Percentiles rank a stretch among this genome's conserved stretches.
Conservation (phyloP, 495 filamentous ascomycete genomes). For the Peziza echinospora region DNA sequence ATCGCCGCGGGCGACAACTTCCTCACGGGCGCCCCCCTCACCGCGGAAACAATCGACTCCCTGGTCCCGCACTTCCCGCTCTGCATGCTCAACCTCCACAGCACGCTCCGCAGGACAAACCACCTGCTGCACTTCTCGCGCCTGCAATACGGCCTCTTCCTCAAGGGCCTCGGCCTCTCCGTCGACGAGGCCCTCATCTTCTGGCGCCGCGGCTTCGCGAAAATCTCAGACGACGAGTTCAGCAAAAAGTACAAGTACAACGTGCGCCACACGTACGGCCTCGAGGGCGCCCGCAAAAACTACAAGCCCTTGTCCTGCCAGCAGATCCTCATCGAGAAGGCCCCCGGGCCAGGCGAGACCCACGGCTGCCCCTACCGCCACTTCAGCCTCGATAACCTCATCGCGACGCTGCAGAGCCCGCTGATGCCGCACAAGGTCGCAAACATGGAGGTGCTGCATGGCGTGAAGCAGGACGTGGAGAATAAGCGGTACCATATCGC, state of each 20-base stretch:
- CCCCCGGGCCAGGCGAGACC: conserved; percentile 59
- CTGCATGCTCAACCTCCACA: conserved; percentile 84
- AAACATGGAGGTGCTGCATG: conserved; percentile 45
- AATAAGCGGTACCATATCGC: conserved; percentile 83
- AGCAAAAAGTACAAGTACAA: conserved; percentile 96
- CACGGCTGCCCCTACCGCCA: conserved; percentile 95
- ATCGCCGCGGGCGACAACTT: conserved; percentile 28
- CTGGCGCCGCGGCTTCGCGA: conserved; percentile 69
- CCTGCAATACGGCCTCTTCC: conserved; percentile 87
- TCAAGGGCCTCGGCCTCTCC: conserved; percentile 86
- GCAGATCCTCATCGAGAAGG: conserved; percentile 71
- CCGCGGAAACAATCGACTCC: conserved; percentile 57
- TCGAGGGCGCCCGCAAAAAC: conserved; percentile 70
- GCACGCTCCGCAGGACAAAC: conserved; percentile 55
- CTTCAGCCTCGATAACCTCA: conserved; percentile 69
- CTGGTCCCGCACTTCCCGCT: conserved; percentile 67
- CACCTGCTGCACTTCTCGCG: conserved; percentile 88
- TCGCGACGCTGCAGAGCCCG: conserved; percentile 36
- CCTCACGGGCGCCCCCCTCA: conserved; percentile 44
- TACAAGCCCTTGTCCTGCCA: conserved; percentile 86
- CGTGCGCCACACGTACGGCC: conserved; percentile 78
- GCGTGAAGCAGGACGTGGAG: conserved; percentile 71
- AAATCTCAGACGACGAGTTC: conserved; percentile 74
- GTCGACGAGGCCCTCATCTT: conserved; percentile 85
- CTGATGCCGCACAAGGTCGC: conserved; percentile 3